A percentile compares a stretch with the other conserved stretches of the same genome.
Conservation (phyloP, 73 alveolate species). For the Tetrahymena borealis region DNA sequence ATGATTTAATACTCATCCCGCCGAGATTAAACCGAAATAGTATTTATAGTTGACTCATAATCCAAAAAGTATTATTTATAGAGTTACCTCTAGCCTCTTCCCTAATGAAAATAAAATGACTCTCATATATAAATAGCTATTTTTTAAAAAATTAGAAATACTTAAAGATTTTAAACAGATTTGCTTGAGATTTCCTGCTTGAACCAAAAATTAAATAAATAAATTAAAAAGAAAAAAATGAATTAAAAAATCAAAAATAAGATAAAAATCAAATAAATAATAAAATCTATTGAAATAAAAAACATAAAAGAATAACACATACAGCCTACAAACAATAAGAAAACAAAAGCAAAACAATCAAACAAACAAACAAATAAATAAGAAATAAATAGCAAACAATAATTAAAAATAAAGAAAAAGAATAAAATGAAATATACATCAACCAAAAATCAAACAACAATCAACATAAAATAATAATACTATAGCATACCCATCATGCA, state of each 20-base stretch:
- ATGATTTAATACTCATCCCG: background rate
- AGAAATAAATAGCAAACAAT: too few relatives aligned
- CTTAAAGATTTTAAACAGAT: background rate
- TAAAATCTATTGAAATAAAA: background rate
- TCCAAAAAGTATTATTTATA: background rate
- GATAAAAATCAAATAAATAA: background rate
- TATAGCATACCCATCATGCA: too few relatives aligned
- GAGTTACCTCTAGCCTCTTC: background rate
- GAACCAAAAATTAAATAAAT: background rate
- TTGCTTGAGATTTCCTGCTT: constrained; percentile 3
- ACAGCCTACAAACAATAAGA: background rate
- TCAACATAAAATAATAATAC: too few relatives aligned
- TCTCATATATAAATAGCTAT: background rate
- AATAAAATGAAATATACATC: too few relatives aligned
- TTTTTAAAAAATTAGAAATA: background rate
- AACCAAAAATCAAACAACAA: too few relatives aligned
- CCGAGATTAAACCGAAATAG: background rate
- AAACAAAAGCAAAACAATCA: too few relatives aligned
- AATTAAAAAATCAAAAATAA: background rate
- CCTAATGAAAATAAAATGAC: background rate
- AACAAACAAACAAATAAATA: too few relatives aligned
- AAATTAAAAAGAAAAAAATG: background rate
- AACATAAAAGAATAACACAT: background rate
- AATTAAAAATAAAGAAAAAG: too few relatives aligned
- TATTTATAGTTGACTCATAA: background rate